These are phyloP conservation scores for Musa itinerans DNA, from an alignment of 176 grass and related monocot species.

Conservation along the genomic window DNA sequence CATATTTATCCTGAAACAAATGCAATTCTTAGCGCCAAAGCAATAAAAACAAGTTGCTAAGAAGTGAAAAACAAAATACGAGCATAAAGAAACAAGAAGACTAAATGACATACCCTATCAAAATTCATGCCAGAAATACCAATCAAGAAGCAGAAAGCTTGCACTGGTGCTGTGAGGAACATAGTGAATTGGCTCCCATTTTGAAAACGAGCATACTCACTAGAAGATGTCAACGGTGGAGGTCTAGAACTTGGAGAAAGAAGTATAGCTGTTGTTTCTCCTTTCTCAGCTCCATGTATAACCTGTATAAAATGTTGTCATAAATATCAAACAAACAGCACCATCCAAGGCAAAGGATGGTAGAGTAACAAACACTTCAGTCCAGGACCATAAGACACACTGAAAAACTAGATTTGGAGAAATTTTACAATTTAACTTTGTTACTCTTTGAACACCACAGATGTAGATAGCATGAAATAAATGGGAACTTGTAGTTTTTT, in stretches of 20 bases:
- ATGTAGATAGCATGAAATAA: background rate
- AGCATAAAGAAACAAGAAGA: constrained; percentile 1
- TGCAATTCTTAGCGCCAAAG: background rate
- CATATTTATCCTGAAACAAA: constrained; percentile 56
- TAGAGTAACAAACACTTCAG: background rate
- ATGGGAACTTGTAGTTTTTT: background rate
- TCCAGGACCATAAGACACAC: background rate
- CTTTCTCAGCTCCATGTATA: constrained; percentile 75
- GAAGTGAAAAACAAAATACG: constrained; percentile 2
- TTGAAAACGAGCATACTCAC: constrained; percentile 42
- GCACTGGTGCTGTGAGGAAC: constrained; percentile 86
- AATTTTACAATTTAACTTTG: background rate
- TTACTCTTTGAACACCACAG: background rate
- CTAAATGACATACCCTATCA: constrained; percentile 38
- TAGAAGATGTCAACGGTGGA: constrained; percentile 24
- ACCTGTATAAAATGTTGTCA: constrained; percentile 29
- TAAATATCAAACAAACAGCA: background rate
- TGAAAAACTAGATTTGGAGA: background rate
- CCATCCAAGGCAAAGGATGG: background rate
- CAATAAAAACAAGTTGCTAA: constrained; percentile 8
- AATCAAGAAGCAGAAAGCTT: constrained; percentile 79
- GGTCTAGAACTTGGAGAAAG: constrained; percentile 62
- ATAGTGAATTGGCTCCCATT: constrained; percentile 88
- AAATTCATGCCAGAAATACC: constrained; percentile 50
- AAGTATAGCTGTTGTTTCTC: constrained; percentile 78